These are phyloP conservation scores for Sarocladiaceae sp. DNA, from an alignment of 2,329 filamentous ascomycete genomes.

Conservation along the genomic window DNA sequence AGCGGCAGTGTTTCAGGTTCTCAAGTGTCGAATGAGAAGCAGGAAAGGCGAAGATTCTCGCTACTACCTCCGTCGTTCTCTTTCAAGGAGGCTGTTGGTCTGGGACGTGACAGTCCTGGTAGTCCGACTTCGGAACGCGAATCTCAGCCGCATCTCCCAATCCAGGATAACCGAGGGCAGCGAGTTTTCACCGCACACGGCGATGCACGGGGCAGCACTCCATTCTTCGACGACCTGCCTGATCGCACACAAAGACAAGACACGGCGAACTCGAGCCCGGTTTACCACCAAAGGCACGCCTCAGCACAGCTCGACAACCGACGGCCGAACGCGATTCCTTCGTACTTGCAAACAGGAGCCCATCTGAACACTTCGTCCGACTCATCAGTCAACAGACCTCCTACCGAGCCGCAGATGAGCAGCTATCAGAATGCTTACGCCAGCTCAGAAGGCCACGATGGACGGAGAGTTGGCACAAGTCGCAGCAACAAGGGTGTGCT, in stretches of 20 bases:
- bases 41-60: slow-evolving; percentile 63
- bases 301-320: slow-evolving; percentile 35
- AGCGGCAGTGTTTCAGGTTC: slow-evolving; percentile 62
- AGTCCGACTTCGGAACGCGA: slow-evolving; percentile 40
- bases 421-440: slow-evolving; percentile 39
- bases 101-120: slow-evolving; percentile 50
- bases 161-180: slow-evolving; percentile 37
- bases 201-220: slow-evolving; percentile 30
- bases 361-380: slow-evolving; percentile 49
- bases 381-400: slow-evolving; percentile 46
- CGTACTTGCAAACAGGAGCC: slow-evolving; percentile 34
- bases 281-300: slow-evolving; percentile 38
- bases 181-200: slow-evolving; percentile 30
- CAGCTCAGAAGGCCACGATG: slow-evolving; percentile 39
- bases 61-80: slow-evolving; percentile 63
- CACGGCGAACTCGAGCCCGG: slow-evolving; percentile 28
- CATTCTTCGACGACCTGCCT: slow-evolving; percentile 35
- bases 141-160: slow-evolving; percentile 50
- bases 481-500: slow-evolving; percentile 46
- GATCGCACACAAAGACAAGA: slow-evolving; percentile 31
- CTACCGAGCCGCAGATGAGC: slow-evolving; percentile 32
- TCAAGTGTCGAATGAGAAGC: slow-evolving; percentile 53
- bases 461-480: slow-evolving; percentile 31
- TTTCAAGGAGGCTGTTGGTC: slow-evolving; percentile 58
- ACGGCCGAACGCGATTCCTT: slow-evolving; percentile 39